Base-by-base conservation (phyloP, 2,329 filamentous ascomycete genomes). In the Claviceps lovelessii region DNA sequence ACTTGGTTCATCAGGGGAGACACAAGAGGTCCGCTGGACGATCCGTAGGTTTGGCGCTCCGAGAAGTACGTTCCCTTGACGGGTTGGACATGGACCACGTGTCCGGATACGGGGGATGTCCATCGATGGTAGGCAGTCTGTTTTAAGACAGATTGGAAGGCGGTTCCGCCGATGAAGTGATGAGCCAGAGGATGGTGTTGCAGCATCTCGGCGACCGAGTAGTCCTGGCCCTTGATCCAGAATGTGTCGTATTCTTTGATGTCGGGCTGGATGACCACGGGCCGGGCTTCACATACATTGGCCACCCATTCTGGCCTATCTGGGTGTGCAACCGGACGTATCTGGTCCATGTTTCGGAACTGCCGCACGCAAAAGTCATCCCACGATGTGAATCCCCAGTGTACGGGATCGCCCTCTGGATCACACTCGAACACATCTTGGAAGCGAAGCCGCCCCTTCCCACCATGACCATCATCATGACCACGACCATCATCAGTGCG, bases 141-240 rank as follows among this genome's bases (percentile, higher is more conserved):
- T 19, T 6, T 44, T 5, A 44, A 19, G 17, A 44, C 17, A 13
- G 17, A 5, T 10, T 19, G 42, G 9, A 19, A 44, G 2, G 9
- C 42, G 17, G 42, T 44, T 5, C 42, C 42, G 42, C 42, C 42
- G n/a, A 23, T 44, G 58, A 86, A 86, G 1, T 76, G 60, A 5
- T 67, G 60, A 0, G 76, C 67, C 3, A 76, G 61, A 0, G 65
- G 58, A 58, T 83, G 76, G 55, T 76, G 65, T 1, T 71, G 72
- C 2, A 86, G 69, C 77, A 84, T 84, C 60, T 83, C 76, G 0
- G 65, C 58, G 3, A 84, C 63, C 0, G 79, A 83, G 66, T 86
- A 86, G 0, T 79, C 78, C 62, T 84, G 79, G 0, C 72, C 73
- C 60, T 86, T 87, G 57, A 84, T 72, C 81, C 81, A 86, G 69